Conservation (phyloP, 768 basidiomycete species). For the Lentinula raphanica region DNA sequence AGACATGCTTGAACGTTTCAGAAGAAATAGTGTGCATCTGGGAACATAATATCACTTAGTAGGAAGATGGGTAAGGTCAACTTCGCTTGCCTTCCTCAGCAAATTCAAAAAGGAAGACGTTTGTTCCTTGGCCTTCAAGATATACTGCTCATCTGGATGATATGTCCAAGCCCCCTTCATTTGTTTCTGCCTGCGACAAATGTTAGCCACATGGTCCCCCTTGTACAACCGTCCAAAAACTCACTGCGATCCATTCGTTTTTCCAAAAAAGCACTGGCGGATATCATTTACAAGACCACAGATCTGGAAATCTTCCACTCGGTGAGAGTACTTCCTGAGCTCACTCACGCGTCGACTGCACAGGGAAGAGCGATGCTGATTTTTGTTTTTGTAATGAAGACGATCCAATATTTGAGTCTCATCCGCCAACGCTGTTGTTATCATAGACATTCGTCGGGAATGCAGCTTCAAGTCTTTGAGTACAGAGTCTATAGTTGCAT, state of each 20-base stretch:
- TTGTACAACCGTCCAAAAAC: slow-evolving; percentile 8
- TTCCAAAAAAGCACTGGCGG: slow-evolving; percentile 49
- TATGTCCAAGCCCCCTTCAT: slow-evolving; percentile 63
- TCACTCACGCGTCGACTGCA: slow-evolving; percentile 69
- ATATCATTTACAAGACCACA: slow-evolving; percentile 29
- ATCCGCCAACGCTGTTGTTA: slow-evolving; percentile 35
- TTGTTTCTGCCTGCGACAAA: slow-evolving; percentile 38
- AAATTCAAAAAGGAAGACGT: slow-evolving; percentile 31
- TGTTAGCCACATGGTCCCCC: slow-evolving; percentile 1
- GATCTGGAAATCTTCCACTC: slow-evolving; percentile 28
- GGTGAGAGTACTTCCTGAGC: slow-evolving; percentile 46
- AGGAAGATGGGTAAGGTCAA: not conserved
- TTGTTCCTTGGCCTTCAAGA: slow-evolving; percentile 30
- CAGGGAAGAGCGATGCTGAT: slow-evolving; percentile 64
- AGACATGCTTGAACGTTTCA: slow-evolving; percentile 51
- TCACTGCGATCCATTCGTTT: slow-evolving; percentile 31
- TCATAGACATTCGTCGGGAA: slow-evolving; percentile 47
- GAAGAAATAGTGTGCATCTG: slow-evolving; percentile 43
- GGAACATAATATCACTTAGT: no score
- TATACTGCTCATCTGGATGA: slow-evolving; percentile 36
- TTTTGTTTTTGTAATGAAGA: slow-evolving; percentile 75
- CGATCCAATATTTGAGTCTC: slow-evolving; percentile 61
- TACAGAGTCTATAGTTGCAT: slow-evolving; percentile 40
- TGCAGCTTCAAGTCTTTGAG: slow-evolving; percentile 56
- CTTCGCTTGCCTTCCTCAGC: slow-evolving; percentile 41